Base-by-base conservation (phyloP, 345 rosid genomes). In the Lagerstroemia speciosa region DNA sequence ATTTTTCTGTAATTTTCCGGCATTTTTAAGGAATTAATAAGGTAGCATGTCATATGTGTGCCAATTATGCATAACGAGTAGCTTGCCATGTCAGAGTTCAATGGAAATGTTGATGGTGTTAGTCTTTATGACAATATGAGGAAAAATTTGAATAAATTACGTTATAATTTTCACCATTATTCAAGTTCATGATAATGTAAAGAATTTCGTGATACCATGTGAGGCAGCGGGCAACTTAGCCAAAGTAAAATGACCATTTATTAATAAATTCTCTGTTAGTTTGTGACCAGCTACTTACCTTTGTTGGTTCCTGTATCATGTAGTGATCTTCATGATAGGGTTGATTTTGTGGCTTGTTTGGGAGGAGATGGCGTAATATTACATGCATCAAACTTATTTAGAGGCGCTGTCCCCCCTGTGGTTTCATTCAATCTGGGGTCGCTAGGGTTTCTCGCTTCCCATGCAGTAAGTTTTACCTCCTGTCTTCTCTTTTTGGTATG, bases 281-380 rank as follows among this genome's bases (percentile, higher is more conserved):
- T 71, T 41, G 10, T 8, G 29, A 41, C 46, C 55, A 62, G 68
- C 24, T 61, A 55, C 67, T 60, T 61, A 61, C 50, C 66, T 71
- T 45, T 58, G 52, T 50, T 31, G 31, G 70, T 43, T 30, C 72
- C 52, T 66, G 64, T 46, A 70, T 73, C 67, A 72, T 74, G 71
- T 81, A 93, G 98, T 67, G 92, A 91, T 85, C 98, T 93, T 60
- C 97, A 93, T 69, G 97, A 89, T 87, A 85, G 96, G 84, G 91
- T 93, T 78, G 98, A 93, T 84, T 89, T 93, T 68, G 96, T 93
- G 67, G 94, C 93, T 73, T 93, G 98, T 82, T 79, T 93, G 84
- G 98, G 98, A 27, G 98, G 98, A 29, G 98, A 93, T 75, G 98
- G 98, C 55, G 98, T 93, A 67, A 93, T 93, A 74, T 78, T 93